Base-by-base conservation (phyloP, 495 filamentous ascomycete species). In the Penicillium diatomitis region DNA sequence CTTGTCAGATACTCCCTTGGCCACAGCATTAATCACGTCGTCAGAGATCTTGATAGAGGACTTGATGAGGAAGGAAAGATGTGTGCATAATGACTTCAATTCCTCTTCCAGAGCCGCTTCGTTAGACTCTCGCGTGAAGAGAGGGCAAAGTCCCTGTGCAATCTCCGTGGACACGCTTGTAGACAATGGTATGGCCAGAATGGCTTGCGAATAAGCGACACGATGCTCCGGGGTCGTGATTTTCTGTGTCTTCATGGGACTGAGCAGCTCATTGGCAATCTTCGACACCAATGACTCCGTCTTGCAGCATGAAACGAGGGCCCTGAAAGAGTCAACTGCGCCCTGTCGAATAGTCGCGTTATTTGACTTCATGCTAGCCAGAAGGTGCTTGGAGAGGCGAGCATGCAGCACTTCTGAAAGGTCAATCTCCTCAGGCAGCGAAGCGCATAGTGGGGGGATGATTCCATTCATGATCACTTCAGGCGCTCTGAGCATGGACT, bases 311-410 rank as follows among this genome's bases (percentile, higher is more conserved):
- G 64, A 62, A 8, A 79, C 69, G 11, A 88, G 64, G 3, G 81
- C 75, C 47, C 74, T 69, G 63, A 97, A 96, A 2, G 84, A 86
- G 20, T 74, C 74, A 8, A 87, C 59, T 20, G 86, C 86, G 7
- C 87, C 88, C 45, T 78, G 80, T 38, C 92, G 80, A 46, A 96
- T 87, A 2, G 61, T 64, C 4, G 77, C 67, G 57, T 94, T 96
- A 48, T 85, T 86, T 6, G 92, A 97, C 67, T 95, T 97, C 68
- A 87, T 73, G 65, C 86, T 96, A 12, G 88, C 80, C 7, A 97
- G 59, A 4, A 98, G 66, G 11, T 89, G 91, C 56, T 95, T 96
- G 20, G 91, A 65, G 9, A 97, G 70, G 44, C 81, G 80, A 28
- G 77, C 67, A 34, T 74, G 76, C 11, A 95, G 69, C 6, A 86